phyloP scores from a whole-genome alignment of 1,139 yeast species.

The Suhomyces bokatorum region DNA sequence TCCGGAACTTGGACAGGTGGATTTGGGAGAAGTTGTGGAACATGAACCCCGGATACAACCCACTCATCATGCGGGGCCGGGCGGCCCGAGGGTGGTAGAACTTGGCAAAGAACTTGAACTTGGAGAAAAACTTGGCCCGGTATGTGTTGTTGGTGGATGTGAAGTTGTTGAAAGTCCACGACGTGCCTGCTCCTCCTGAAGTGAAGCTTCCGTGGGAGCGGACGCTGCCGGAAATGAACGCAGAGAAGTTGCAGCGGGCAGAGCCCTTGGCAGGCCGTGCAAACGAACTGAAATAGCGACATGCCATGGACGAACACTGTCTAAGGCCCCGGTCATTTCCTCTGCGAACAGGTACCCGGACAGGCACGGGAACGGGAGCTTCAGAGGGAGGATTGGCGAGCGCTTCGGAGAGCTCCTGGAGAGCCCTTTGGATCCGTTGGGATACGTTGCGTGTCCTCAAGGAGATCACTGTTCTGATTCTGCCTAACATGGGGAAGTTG shows the following conservation, averaged over 20 bases:
- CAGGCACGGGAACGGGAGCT: slow-evolving; percentile 29
- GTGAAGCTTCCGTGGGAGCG: slow-evolving; percentile 13
- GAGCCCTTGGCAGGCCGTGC: background rate
- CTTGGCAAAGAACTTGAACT: slow-evolving; percentile 14
- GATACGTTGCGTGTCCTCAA: slow-evolving; percentile 29
- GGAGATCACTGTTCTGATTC: slow-evolving; percentile 20
- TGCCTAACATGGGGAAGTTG: slow-evolving; percentile 7
- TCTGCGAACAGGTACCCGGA: slow-evolving; percentile 11
- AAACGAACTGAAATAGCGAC: background rate
- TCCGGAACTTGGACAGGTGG: slow-evolving; percentile 23
- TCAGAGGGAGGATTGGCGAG: slow-evolving; percentile 20
- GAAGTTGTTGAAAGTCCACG: slow-evolving; percentile 15
- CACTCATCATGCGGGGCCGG: slow-evolving; percentile 12
- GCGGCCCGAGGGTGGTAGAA: slow-evolving; percentile 14
- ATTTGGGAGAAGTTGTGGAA: slow-evolving; percentile 29
- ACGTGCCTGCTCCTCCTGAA: slow-evolving; percentile 6
- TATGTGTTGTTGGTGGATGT: slow-evolving; percentile 9
- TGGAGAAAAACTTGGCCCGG: slow-evolving; percentile 14
- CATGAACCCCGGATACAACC: slow-evolving; percentile 21
- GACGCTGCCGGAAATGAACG: background rate
- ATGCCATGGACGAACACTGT: slow-evolving; percentile 1
- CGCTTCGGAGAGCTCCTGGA: slow-evolving; percentile 33
- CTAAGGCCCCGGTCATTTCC: slow-evolving; percentile 1
- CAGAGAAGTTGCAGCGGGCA: background rate
- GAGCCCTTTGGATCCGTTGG: slow-evolving; percentile 29